Base-by-base conservation (phyloP, 2,329 filamentous ascomycete species). In the Cytospora piceicola region DNA sequence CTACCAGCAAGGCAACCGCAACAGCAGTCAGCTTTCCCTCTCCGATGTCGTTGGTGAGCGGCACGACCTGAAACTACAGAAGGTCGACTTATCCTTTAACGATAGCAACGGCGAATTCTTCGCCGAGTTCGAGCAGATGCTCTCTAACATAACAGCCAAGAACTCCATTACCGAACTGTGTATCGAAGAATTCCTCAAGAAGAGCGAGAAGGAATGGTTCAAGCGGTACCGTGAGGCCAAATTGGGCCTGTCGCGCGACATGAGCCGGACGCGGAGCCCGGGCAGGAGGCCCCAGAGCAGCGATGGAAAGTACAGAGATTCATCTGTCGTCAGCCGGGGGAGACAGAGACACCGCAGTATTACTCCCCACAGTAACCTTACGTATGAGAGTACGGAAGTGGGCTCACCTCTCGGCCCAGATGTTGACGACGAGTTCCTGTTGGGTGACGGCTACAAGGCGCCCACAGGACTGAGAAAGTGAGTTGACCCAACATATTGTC, bases 141-240 rank as follows among this genome's bases (percentile, higher is more conserved):
- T 90, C 1, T 82, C 85, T 27, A 74, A 75, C 5, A 77, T 90
- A 15, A 76, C 72, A 54, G 85, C 83, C 20, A 80, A 82, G 69
- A 88, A 84, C 68, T 89, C 86, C 0, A 82, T 85, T 68, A 81
- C 77, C 1, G 78, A 83, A 29, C 77, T 89, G 15, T 90, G 88
- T 72, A 89, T 90, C 67, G 88, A 90, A 70, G 82, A 87, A 58
- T 90, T 85, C 73, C 77, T 90, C 22, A 82, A 85, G 69, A 86
- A 86, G 73, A 88, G 85, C 49, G 87, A 90, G 75, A 89, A 89
- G 79, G 82, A 87, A 69, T 90, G 88, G 88, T 90, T 88, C 72
- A 78, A 81, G 64, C 78, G 81, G 36, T 84, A 87, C 72, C 80
- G 86, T 60, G 80, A 86, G 68, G 86, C 84, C 57, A 85, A 84